These are phyloP conservation scores for Aquanectria penicillioides DNA, from an alignment of 2,329 filamentous ascomycete genomes.

Conservation along the genomic window DNA sequence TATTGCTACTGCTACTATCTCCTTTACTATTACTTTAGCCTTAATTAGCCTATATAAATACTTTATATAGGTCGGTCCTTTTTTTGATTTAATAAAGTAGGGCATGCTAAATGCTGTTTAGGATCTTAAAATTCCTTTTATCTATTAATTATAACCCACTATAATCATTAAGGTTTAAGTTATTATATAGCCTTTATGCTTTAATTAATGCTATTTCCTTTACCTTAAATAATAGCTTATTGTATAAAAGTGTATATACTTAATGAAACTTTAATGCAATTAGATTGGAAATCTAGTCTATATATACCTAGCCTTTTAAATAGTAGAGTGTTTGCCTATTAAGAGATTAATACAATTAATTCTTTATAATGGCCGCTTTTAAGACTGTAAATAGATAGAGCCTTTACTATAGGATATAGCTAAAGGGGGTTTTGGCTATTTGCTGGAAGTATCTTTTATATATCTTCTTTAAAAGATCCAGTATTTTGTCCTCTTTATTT, in stretches of 20 bases:
- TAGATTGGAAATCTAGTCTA: background rate
- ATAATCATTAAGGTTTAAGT: background rate
- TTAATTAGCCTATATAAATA: background rate
- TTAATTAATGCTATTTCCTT: background rate
- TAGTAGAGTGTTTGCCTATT: background rate
- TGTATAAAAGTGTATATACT: slow-evolving; percentile 6
- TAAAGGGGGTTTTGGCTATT: background rate
- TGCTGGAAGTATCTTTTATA: background rate
- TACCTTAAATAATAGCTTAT: slow-evolving; percentile 9
- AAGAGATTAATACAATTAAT: background rate
- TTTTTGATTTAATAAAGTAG: background rate
- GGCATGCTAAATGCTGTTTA: background rate
- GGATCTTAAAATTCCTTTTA: background rate
- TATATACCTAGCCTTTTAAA: background rate
- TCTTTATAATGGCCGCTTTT: background rate
- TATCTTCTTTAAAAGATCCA: background rate
- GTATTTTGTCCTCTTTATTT: slow-evolving; percentile 4
- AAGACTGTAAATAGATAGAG: too few species aligned
- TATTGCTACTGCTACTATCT: background rate
- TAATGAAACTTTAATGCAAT: slow-evolving; percentile 1
- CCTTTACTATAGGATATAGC: slow-evolving; percentile 2
- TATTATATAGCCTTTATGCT: background rate
- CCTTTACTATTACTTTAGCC: background rate
- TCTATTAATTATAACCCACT: slow-evolving; percentile 6
- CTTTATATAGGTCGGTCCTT: background rate